Conservation (phyloP, 2,329 filamentous ascomycete genomes). For the Alternaria sp. region DNA sequence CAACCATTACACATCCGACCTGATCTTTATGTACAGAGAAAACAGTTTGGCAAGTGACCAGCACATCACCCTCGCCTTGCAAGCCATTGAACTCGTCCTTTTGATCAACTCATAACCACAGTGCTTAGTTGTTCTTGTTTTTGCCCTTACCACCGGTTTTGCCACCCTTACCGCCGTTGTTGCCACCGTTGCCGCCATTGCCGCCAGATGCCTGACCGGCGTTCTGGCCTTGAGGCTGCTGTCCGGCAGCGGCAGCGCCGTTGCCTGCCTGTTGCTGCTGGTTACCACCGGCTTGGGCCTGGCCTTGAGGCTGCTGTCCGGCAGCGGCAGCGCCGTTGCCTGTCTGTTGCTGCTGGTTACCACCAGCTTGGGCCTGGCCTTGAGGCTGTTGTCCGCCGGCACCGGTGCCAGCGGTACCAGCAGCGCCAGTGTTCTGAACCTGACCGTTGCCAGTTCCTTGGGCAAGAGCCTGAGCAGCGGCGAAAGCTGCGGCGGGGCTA, state of each 20-base stretch:
- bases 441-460: slow-evolving; percentile 43
- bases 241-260: neutral
- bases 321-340: neutral
- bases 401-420: slow-evolving; percentile 18
- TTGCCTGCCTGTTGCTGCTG: slow-evolving; percentile 1
- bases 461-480: slow-evolving; percentile 39
- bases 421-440: slow-evolving; percentile 31
- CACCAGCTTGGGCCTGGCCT: too few relatives aligned
- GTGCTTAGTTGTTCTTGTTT: slow-evolving; percentile 6
- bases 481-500: slow-evolving; percentile 44
- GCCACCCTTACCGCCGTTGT: neutral
- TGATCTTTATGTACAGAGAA: slow-evolving; percentile 11
- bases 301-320: slow-evolving; percentile 2
- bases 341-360: neutral
- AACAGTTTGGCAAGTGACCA: slow-evolving; percentile 13
- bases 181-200: neutral
- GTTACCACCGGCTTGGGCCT: slow-evolving; percentile 2
- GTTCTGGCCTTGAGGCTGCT: slow-evolving; percentile 10
- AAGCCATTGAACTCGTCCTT: neutral
- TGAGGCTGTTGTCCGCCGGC: too few relatives aligned
- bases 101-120: neutral
- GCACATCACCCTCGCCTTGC: slow-evolving; percentile 13
- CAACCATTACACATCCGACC: slow-evolving; percentile 4
- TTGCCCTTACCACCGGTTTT: neutral
- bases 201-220: neutral